Evolutionary conservation across 805 yeast species (phyloP).

Genomic region (Schwanniomyces pseudopolymorphus): DNA sequence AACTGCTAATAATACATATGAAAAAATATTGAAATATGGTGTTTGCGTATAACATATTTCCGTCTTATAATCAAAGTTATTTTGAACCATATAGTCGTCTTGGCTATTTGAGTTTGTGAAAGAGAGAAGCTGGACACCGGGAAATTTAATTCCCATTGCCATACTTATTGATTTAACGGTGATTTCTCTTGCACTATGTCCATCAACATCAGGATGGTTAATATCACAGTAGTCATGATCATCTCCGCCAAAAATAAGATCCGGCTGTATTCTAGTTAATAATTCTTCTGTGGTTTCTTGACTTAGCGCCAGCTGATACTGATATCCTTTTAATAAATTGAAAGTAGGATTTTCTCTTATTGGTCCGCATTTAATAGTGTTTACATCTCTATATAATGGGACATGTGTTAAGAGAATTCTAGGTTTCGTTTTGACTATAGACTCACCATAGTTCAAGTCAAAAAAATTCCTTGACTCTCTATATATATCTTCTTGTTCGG

Average conservation of each 20-base stretch:
- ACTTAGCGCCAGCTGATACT: constrained; percentile 83
- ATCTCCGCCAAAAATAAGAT: constrained; percentile 81
- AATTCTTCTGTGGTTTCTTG: constrained; percentile 57
- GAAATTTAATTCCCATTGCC: constrained; percentile 42
- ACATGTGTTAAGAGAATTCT: constrained; percentile 80
- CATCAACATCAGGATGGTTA: constrained; percentile 41
- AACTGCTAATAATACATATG: constrained; percentile 38
- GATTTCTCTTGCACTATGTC: constrained; percentile 24
- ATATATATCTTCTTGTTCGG: constrained; percentile 41
- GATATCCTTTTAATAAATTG: constrained; percentile 69
- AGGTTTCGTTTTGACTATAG: constrained; percentile 37
- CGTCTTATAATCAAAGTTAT: constrained; percentile 33
- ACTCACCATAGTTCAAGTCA: constrained; percentile 19
- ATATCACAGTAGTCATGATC: constrained; percentile 95
- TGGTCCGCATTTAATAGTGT: constrained; percentile 65
- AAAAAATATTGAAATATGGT: constrained; percentile 43
- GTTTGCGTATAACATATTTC: constrained; percentile 45
- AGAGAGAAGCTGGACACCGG: constrained; percentile 42
- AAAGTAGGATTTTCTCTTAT: constrained; percentile 62
- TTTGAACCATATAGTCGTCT: constrained; percentile 12
- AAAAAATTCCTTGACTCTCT: constrained; percentile 57
- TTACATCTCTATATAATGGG: constrained; percentile 74
- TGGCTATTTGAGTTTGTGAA: constrained; percentile 12
- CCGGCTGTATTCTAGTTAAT: constrained; percentile 60
- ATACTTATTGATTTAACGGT: constrained; percentile 40